Base-by-base conservation (phyloP, 768 basidiomycete genomes). In the Phaeotremella fagi region DNA sequence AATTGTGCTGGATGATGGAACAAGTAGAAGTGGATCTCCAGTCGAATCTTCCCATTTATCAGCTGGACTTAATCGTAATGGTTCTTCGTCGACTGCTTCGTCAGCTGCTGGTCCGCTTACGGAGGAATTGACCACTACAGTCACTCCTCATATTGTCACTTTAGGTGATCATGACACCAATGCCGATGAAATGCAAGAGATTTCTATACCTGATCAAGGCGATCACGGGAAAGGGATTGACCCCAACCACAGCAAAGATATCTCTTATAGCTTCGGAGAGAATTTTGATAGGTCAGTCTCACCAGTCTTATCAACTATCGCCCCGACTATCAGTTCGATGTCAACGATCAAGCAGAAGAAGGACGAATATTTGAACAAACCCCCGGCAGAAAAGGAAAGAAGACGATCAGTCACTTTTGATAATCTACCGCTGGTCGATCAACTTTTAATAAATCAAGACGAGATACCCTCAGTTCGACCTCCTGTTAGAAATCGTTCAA, bases 401-500 rank as follows among this genome's bases (percentile, higher is more conserved):
- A 11, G 38, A 41, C 38, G 38, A 9, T 41, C 38, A 12, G 38
- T 41, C 38, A 41, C 38, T 6, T 41, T 41, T 20, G 38, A 41
- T 6, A 6, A 11, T 9, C 38, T 12, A 14, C 38, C 18, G 12
- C 7, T 41, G 12, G 20, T 12, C 7, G 38, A 41, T 7, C 12
- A 7, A n/a, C n/a, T n/a, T n/a, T n/a, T 41, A 14, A 11, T 6
- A 20, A 41, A 14, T 12, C 11, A 12, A 41, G 9, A 7, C 12
- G 22, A 20, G 12, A 22, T 7, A 7, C 38, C 7, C 22, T 20
- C 7, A 20, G 38, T 14, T 41, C 38, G 7, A 6, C 12, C 38
- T 12, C 12, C 38, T 11, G 22, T 41, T 6, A 41, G 57, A 46
- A 35, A 41, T 18, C 42, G 55, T 15, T 54, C 55, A 4, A 61